Evolutionary conservation across 1,284 basidiomycete species (phyloP).

Genomic region (Naganishia albida): DNA sequence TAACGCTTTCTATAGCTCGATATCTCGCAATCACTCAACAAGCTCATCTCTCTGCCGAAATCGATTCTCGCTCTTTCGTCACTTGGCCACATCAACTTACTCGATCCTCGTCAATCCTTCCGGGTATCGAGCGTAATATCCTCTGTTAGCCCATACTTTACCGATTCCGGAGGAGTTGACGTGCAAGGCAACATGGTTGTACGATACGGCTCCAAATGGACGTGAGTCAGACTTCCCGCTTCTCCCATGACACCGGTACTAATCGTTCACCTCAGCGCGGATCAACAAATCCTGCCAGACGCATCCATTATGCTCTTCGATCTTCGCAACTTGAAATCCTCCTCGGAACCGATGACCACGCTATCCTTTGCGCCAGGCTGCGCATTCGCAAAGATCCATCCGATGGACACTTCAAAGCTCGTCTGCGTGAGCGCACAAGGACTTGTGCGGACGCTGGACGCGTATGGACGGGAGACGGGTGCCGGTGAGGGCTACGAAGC

Average conservation of each 20-base stretch:
- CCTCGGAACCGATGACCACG: constrained; percentile 10
- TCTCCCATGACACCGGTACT: neutral
- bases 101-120: constrained; percentile 71
- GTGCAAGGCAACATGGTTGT: constrained; percentile 73
- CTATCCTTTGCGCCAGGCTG: constrained; percentile 87
- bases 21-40: constrained; percentile 44
- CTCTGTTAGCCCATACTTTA: constrained; percentile 72
- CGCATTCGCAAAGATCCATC: constrained; percentile 79
- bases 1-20: constrained; percentile 41
- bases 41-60: constrained; percentile 46
- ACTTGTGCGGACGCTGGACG: constrained; percentile 85
- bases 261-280: constrained; percentile 4
- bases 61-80: constrained; percentile 71
- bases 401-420: constrained; percentile 74
- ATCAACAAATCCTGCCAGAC: constrained; percentile 27
- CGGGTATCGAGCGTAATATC: constrained; percentile 56
- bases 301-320: constrained; percentile 90
- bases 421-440: constrained; percentile 81
- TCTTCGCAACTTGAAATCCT: constrained; percentile 58
- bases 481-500: constrained; percentile 60
- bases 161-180: constrained; percentile 80
- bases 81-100: constrained; percentile 79
- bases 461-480: constrained; percentile 65
- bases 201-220: constrained; percentile 81
- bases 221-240: constrained; percentile 58